Conservation (phyloP, 2,329 filamentous ascomycete genomes). For the Periconia macrospinosa region DNA sequence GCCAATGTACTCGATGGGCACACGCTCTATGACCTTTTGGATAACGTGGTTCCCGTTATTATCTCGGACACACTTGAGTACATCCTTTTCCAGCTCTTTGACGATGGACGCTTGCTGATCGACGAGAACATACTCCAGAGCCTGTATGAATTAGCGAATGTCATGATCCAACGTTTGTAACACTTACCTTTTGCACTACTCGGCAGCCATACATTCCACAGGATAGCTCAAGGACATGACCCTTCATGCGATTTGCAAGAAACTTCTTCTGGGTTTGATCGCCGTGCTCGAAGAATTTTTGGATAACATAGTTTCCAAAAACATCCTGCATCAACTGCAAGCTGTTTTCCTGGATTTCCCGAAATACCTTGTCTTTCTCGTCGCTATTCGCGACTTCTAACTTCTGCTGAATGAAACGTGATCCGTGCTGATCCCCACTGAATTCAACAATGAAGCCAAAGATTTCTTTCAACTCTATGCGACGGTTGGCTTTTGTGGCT, state of each 20-base stretch:
- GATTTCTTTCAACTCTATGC: slow-evolving; percentile 86
- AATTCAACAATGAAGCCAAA: slow-evolving; percentile 89
- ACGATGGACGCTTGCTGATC: slow-evolving; percentile 87
- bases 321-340: slow-evolving; percentile 93
- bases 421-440: slow-evolving; percentile 92
- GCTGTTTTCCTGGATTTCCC: slow-evolving; percentile 81
- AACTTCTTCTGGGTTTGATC: slow-evolving; percentile 91
- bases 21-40: slow-evolving; percentile 85
- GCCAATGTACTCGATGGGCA: slow-evolving; percentile 75
- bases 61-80: slow-evolving; percentile 78
- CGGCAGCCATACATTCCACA: slow-evolving; percentile 91
- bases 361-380: slow-evolving; percentile 88
- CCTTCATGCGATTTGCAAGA: slow-evolving; percentile 83
- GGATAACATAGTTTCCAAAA: slow-evolving; percentile 97
- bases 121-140: slow-evolving; percentile 85
- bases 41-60: slow-evolving; percentile 96
- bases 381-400: slow-evolving; percentile 92
- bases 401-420: slow-evolving; percentile 92
- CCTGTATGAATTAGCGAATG: slow-evolving; percentile 53
- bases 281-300: slow-evolving; percentile 96
- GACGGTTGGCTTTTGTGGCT: slow-evolving; percentile 71
- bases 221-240: slow-evolving; percentile 77
- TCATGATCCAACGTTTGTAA: not conserved
- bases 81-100: slow-evolving; percentile 75
- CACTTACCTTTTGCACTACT: slow-evolving; percentile 83